Evolutionary conservation across 1,284 basidiomycete species (phyloP).

Genomic region (Tremellales sp.): DNA sequence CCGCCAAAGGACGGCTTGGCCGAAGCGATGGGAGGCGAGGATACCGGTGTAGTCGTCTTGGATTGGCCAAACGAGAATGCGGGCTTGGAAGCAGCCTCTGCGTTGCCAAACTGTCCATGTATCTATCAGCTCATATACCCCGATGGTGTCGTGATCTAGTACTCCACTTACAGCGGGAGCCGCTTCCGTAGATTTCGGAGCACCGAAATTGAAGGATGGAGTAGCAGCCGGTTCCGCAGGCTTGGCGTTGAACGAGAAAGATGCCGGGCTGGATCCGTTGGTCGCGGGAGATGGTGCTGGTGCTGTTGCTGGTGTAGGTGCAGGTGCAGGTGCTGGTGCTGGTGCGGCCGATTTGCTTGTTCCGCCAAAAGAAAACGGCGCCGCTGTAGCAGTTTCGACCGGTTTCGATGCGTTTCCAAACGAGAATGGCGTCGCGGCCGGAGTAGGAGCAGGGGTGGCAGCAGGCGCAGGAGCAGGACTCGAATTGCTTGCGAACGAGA

Average conservation of each 20-base stretch:
- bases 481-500: conserved; percentile 16
- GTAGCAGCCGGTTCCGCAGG: conserved; percentile 7
- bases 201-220: neutral
- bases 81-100: conserved; percentile 15
- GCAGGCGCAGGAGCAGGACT: conserved; percentile 7
- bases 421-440: conserved; percentile 9
- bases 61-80: conserved; percentile 8
- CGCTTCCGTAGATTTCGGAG: neutral
- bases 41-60: neutral
- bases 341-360: neutral
- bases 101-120: neutral
- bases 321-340: neutral
- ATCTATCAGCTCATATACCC: neutral
- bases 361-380: conserved; percentile 8
- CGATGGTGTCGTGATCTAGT: neutral
- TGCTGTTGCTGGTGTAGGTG: neutral
- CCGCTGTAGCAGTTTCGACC: neutral
- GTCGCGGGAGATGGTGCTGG: neutral
- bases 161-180: neutral
- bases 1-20: conserved; percentile 7
- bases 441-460: conserved; percentile 7
- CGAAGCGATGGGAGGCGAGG: conserved; percentile 1
- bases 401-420: no score
- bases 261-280: neutral
- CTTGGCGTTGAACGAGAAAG: conserved; percentile 9